Base-by-base conservation (phyloP, 2,329 filamentous ascomycete species). In the Fusarium penzigii region DNA sequence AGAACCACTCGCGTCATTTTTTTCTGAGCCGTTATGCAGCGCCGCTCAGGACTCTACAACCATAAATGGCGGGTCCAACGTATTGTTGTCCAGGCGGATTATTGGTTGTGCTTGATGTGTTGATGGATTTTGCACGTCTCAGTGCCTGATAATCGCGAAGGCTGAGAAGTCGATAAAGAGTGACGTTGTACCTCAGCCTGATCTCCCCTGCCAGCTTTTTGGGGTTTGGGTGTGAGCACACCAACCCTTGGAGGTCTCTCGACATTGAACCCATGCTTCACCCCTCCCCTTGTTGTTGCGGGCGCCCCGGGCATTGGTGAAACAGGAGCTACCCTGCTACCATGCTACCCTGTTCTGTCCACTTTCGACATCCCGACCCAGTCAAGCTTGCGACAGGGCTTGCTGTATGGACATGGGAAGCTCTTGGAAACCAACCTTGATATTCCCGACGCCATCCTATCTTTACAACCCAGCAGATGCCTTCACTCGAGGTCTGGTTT, bases 261-360 rank as follows among this genome's bases (percentile, higher is more conserved):
- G 20, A 25, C 20, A 25, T 25, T 25, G 20, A 25, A 25, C 20
- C 20, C 20, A 25, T 53, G 47, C 39, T 54, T 53, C 62, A 63
- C 61, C 62, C 55, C 57, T 56, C 56, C 64, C 64, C 52, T 64
- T 56, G 58, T 49, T 49, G 51, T 59, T 66, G 67, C 64, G 63
- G 65, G 61, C 57, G 63, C 68, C 74, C 75, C 67, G 69, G 72
- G 69, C 70, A 65, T 64, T 77, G 71, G 74, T 81, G 79, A 81
- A 81, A 81, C 79, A 75, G 68, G 66, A 72, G 62, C 20, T 25
- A 25, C 20, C 20, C 20, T 25, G 20, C 7, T 25, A 25, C 20
- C 20, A 25, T 25, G 20, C 60, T 70, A 73, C 75, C 78, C 74
- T 80, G 76, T 62, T 74, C 76, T 75, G 75, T 71, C 75, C 68